Conservation (phyloP, 169 alveolate species). For the Perkinsus marinus region DNA sequence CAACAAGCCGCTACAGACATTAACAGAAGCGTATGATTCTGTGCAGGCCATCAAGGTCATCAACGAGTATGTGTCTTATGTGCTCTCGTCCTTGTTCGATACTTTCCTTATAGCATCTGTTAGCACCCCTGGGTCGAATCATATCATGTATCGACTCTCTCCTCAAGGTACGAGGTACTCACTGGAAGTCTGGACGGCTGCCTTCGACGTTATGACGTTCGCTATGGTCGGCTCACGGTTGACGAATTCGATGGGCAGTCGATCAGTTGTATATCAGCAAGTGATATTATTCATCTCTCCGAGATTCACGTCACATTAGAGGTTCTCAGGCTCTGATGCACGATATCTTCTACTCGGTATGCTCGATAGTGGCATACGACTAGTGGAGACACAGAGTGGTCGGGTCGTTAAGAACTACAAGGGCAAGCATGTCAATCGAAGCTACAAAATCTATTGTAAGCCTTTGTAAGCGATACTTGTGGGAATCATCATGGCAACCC, state of each 20-base stretch:
- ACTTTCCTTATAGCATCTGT: too few relatives aligned
- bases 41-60: not conserved
- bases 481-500: too few relatives aligned
- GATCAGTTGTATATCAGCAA: not conserved
- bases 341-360: not conserved
- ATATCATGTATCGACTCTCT: not conserved
- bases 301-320: not conserved
- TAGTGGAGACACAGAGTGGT: not conserved
- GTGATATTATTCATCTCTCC: not conserved
- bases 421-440: not conserved
- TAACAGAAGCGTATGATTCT: not conserved
- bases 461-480: too few relatives aligned
- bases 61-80: not conserved
- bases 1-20: not conserved
- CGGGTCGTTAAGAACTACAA: not conserved
- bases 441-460: not conserved
- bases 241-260: not conserved
- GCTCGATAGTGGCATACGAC: not conserved
- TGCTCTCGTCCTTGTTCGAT: too few relatives aligned
- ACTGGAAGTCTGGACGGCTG: not conserved
- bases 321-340: not conserved
- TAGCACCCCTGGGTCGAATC: not conserved
- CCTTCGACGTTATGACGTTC: not conserved
- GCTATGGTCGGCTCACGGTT: not conserved
- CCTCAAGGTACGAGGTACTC: not conserved